These are phyloP conservation scores for Ustilago loliicola DNA, from an alignment of 1,284 basidiomycete genomes.

Conservation along the genomic window DNA sequence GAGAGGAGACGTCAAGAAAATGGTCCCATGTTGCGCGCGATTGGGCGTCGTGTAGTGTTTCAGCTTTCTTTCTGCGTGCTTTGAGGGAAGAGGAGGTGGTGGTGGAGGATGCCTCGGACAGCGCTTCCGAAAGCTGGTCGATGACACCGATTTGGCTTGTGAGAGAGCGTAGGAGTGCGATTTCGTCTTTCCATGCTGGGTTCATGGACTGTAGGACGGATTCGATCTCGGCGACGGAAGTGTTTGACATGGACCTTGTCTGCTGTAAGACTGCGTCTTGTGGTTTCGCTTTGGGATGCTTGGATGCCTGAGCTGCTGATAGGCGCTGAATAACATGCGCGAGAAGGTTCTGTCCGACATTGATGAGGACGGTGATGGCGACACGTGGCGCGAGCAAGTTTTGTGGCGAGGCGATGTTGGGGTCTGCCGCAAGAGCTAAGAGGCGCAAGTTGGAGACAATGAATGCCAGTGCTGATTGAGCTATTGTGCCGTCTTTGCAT, in stretches of 20 bases:
- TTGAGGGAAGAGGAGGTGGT: not conserved
- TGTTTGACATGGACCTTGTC: conserved; percentile 14
- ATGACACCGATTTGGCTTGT: conserved; percentile 47
- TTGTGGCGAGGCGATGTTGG: conserved; percentile 26
- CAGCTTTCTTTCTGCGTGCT: conserved; percentile 21
- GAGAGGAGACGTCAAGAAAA: conserved; percentile 29
- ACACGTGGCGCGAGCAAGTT: conserved; percentile 50
- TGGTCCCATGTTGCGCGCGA: conserved; percentile 44
- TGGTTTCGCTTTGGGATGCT: conserved; percentile 24
- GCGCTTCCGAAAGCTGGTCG: conserved; percentile 24
- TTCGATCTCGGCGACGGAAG: conserved; percentile 24
- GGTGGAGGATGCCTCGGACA: conserved; percentile 15
- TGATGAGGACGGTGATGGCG: conserved; percentile 47
- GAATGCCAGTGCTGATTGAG: conserved; percentile 26
- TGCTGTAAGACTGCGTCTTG: conserved; percentile 5
- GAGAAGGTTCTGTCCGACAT: conserved; percentile 37
- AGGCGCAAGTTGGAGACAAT: conserved; percentile 38
- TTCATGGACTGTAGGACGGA: conserved; percentile 41
- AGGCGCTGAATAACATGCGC: conserved; percentile 27
- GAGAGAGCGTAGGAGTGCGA: conserved; percentile 40
- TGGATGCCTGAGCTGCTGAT: conserved; percentile 16
- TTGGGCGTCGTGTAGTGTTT: conserved; percentile 38
- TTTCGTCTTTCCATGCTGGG: conserved; percentile 52
- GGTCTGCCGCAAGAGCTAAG: conserved; percentile 34
- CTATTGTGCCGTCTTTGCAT: conserved; percentile 7